Evolutionary conservation across 257 asterid genomes (phyloP).

Genomic region (Nyctanthes arbortristis): DNA sequence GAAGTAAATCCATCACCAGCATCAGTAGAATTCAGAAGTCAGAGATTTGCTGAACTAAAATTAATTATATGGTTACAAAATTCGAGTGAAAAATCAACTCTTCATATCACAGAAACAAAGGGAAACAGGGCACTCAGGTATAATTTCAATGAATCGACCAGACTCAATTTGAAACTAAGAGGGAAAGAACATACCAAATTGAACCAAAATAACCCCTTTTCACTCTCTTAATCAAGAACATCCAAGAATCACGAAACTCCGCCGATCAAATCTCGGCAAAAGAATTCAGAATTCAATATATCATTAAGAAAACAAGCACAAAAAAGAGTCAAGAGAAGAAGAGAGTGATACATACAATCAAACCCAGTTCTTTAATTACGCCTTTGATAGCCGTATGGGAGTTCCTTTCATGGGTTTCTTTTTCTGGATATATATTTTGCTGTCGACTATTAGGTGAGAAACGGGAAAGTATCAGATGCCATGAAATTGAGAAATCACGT

Average conservation of each 20-base stretch:
- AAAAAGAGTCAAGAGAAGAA: conserved; percentile 5
- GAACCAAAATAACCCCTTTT: conserved; percentile 9
- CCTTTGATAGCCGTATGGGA: conserved; percentile 22
- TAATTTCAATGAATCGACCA: too few species aligned
- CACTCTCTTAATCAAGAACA: conserved; percentile 9
- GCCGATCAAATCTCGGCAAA: conserved; percentile 15
- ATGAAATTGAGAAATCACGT: conserved; percentile 21
- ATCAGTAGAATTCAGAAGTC: background rate
- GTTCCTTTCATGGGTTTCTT: conserved; percentile 12
- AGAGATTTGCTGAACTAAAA: background rate
- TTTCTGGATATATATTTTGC: background rate
- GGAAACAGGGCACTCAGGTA: too few species aligned
- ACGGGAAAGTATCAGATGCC: conserved; percentile 44
- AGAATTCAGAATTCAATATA: conserved; percentile 16
- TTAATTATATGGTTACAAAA: background rate
- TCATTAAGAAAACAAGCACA: background rate
- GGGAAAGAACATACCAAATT: conserved; percentile 12
- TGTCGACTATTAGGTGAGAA: conserved; percentile 21
- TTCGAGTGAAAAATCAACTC: background rate
- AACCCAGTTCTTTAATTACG: conserved; percentile 1
- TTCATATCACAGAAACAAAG: background rate
- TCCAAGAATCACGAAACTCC: conserved; percentile 19
- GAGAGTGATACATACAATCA: conserved; percentile 18
- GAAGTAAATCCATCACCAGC: background rate
- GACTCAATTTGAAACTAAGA: too few species aligned